A percentile compares a stretch with the other conserved stretches of the same genome.
phyloP scores from a whole-genome alignment of 257 asterid species.

The Solanum rostratum region DNA sequence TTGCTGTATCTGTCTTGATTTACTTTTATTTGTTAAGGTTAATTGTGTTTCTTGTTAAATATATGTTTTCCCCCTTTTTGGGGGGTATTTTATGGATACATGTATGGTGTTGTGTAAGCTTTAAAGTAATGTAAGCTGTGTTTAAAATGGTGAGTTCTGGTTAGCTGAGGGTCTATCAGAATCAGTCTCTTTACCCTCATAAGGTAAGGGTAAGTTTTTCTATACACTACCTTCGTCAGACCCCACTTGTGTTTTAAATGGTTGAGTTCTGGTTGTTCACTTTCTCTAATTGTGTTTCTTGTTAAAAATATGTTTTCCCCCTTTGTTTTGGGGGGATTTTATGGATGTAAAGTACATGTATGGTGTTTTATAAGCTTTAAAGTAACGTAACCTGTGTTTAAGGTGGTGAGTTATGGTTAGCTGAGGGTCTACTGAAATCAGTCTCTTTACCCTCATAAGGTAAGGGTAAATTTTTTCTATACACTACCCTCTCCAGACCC shows the following conservation, averaged over 20 bases:
- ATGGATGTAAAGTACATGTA: not conserved
- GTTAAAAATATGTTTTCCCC: not conserved
- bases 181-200: too few relatives aligned
- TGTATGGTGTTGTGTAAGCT: not conserved
- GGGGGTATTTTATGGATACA: not conserved
- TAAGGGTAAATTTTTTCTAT: too few relatives aligned
- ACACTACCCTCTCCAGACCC: too few relatives aligned
- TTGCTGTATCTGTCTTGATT: not conserved
- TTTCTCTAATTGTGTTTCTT: not conserved
- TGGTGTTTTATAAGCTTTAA: not conserved
- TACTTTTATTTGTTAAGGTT: not conserved
- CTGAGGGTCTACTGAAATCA: too few relatives aligned
- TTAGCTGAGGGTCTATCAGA: too few relatives aligned
- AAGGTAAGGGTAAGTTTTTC: too few relatives aligned
- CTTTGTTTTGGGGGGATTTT: not conserved
- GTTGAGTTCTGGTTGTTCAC: not conserved
- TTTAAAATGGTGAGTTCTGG: not conserved
- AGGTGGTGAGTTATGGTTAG: not conserved
- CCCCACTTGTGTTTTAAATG: not conserved
- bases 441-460: too few relatives aligned
- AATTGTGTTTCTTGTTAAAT: not conserved
- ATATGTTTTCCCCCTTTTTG: not conserved
- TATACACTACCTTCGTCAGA: too few relatives aligned
- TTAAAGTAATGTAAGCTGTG: not conserved
- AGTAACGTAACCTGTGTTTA: not conserved